Conservation (phyloP, 1,284 basidiomycete genomes). For the Ustilago nuda region DNA sequence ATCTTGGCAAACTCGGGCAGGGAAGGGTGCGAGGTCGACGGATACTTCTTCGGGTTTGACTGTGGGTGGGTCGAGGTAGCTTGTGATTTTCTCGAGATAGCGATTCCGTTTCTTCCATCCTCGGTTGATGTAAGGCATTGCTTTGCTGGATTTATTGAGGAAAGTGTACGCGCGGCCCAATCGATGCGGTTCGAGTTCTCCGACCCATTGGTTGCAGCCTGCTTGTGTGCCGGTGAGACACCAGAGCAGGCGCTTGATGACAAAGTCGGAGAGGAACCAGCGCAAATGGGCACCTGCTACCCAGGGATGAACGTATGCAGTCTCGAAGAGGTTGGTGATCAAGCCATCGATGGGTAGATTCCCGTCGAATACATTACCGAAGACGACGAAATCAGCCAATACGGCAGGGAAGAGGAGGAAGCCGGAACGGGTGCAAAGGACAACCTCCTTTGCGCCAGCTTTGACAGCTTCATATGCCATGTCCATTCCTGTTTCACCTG, state of each 20-base stretch:
- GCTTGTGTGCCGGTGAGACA: slow-evolving; percentile 75
- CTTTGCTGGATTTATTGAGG: slow-evolving; percentile 70
- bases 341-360: slow-evolving; percentile 76
- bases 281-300: slow-evolving; percentile 74
- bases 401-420: slow-evolving; percentile 76
- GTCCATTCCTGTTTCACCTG: slow-evolving; percentile 78
- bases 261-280: slow-evolving; percentile 77
- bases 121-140: slow-evolving; percentile 71
- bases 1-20: slow-evolving; percentile 71
- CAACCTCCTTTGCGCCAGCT: slow-evolving; percentile 74
- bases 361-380: slow-evolving; percentile 73
- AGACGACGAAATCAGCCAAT: slow-evolving; percentile 76
- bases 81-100: slow-evolving; percentile 60
- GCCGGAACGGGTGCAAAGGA: slow-evolving; percentile 74
- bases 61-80: slow-evolving; percentile 71
- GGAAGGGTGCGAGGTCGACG: slow-evolving; percentile 77
- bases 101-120: slow-evolving; percentile 72
- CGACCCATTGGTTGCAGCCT: slow-evolving; percentile 78
- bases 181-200: slow-evolving; percentile 75
- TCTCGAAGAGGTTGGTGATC: slow-evolving; percentile 75
- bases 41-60: slow-evolving; percentile 73
- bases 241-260: slow-evolving; percentile 77
- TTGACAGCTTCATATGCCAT: slow-evolving; percentile 74
- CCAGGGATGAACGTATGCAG: slow-evolving; percentile 72
- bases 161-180: slow-evolving; percentile 74